These are phyloP conservation scores for Graphium sp. DNA, from an alignment of 2,329 filamentous ascomycete species.

Conservation along the genomic window DNA sequence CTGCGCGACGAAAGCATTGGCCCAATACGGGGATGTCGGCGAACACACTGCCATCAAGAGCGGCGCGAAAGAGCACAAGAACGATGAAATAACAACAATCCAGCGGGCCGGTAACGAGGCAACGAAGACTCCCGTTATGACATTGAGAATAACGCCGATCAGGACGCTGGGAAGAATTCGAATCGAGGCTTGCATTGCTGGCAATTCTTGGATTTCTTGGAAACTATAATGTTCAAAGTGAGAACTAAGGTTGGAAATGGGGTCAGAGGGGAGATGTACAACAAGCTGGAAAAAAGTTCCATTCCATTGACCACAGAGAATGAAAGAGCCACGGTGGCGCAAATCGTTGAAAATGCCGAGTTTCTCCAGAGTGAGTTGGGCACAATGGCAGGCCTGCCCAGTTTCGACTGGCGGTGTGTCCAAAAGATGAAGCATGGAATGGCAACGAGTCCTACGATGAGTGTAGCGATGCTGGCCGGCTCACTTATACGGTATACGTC, in stretches of 20 bases:
- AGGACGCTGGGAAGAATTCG: conserved; percentile 26
- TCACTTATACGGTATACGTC: conserved; percentile 21
- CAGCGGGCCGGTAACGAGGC: conserved; percentile 20
- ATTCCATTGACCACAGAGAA: conserved; percentile 26
- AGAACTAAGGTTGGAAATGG: not conserved
- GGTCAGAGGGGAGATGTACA: conserved; percentile 15
- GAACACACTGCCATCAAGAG: conserved; percentile 36
- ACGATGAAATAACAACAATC: conserved; percentile 19
- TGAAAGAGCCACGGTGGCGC: conserved; percentile 27
- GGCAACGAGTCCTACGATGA: conserved; percentile 22
- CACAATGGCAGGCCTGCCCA: conserved; percentile 34
- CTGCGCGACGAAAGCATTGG: conserved; percentile 23
- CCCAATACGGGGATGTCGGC: conserved; percentile 33
- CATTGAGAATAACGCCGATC: conserved; percentile 22
- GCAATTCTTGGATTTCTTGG: conserved; percentile 28
- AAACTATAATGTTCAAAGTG: conserved; percentile 18
- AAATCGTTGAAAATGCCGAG: conserved; percentile 34
- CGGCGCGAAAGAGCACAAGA: conserved; percentile 25
- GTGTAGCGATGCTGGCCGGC: conserved; percentile 23
- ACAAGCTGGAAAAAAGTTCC: conserved; percentile 29
- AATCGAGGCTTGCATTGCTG: conserved; percentile 25
- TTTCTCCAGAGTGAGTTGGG: conserved; percentile 48
- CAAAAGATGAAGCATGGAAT: conserved; percentile 34
- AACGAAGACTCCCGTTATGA: conserved; percentile 26
- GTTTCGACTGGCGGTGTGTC: conserved; percentile 29